Evolutionary conservation across 148 eudicot species (phyloP), one percentile per base, ranked within the genome.

Genomic region (Rheum nobile): DNA sequence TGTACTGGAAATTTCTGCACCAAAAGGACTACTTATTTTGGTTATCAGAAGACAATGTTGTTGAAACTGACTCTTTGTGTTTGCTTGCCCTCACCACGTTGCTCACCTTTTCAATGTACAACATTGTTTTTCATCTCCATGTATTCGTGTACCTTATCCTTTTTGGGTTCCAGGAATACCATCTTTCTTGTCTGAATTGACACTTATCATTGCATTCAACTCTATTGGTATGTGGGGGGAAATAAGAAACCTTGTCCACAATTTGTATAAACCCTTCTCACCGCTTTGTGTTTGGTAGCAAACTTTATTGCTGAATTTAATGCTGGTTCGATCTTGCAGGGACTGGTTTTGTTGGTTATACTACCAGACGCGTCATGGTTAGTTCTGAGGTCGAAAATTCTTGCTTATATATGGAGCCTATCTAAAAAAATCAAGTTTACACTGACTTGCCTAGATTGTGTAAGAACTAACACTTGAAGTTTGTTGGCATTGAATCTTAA

Each of bases 51-150:
- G 32, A 63, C 69, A 63, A 31, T 63, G 38, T 3, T 63, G n/a
- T 63, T 63, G 69, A 32, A 63, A 31, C n/a, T 63, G 69, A 63
- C 69, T 29, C 39, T 17, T 63, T 63, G 21, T 31, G 69, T 63
- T 63, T 31, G 69, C 39, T 63, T 63, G 69, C 69, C 39, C n/a
- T 57, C 34, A 21, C 65, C 65, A 57, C 21, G 31, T 57, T 57
- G 65, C 65, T 57, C 65, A 24, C 8, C 32, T 57, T 55, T 55
- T 55, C 63, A 55, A 55, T 55, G 32, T 55, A 24, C 4, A 57
- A 16, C 67, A 57, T 57, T 28, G 16, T 63, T 29, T 57, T 63
- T 6, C 0, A 31, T 63, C 69, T 32, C 39, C 69, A 11, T 63
- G 69, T 32, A 31, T 63, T 63, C 38, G 12, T 63, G 68, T 63